Percentiles rank a stretch among this genome's conserved stretches.
Conservation (phyloP, 140 eudicot species). For the Bidens hawaiensis region DNA sequence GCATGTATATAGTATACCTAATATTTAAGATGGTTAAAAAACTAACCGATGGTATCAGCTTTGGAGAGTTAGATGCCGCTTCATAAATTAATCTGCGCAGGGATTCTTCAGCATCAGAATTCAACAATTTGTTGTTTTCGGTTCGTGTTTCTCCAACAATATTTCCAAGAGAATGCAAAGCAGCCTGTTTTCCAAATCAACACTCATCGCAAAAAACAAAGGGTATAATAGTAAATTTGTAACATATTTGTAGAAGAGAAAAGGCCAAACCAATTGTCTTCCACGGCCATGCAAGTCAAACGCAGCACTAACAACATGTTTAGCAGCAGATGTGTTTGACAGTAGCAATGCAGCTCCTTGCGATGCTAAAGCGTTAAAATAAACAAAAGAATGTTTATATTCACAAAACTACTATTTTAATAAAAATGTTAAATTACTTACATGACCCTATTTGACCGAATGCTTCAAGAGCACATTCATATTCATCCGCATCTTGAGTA, state of each 20-base stretch:
- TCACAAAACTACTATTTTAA: not conserved
- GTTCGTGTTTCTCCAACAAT: slow-evolving; percentile 74
- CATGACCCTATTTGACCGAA: slow-evolving; percentile 89
- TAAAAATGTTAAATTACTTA: slow-evolving; percentile 31
- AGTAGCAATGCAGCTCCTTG: slow-evolving; percentile 74
- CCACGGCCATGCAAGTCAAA: slow-evolving; percentile 81
- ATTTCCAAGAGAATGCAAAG: slow-evolving; percentile 84
- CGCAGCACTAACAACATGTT: slow-evolving; percentile 63
- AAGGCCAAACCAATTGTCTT: slow-evolving; percentile 62
- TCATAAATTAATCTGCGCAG: slow-evolving; percentile 66
- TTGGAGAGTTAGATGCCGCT: slow-evolving; percentile 68
- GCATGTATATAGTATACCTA: not conserved
- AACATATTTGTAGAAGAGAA: slow-evolving; percentile 6
- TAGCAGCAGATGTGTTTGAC: slow-evolving; percentile 54
- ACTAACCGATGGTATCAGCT: slow-evolving; percentile 91
- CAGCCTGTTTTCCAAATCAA: slow-evolving; percentile 55
- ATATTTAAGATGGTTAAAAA: not conserved
- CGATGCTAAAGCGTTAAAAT: slow-evolving; percentile 38
- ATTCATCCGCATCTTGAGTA: slow-evolving; percentile 75
- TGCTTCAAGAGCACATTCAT: slow-evolving; percentile 93
- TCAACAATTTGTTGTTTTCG: slow-evolving; percentile 42
- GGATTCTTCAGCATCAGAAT: slow-evolving; percentile 64
- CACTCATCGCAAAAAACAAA: slow-evolving; percentile 1
- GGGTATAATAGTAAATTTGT: not conserved
- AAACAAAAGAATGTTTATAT: slow-evolving; percentile 13